Percentiles rank a stretch among this genome's conserved stretches.
These are phyloP conservation scores for Candida tibetensis DNA, from an alignment of 805 yeast species.

Conservation along the genomic window DNA sequence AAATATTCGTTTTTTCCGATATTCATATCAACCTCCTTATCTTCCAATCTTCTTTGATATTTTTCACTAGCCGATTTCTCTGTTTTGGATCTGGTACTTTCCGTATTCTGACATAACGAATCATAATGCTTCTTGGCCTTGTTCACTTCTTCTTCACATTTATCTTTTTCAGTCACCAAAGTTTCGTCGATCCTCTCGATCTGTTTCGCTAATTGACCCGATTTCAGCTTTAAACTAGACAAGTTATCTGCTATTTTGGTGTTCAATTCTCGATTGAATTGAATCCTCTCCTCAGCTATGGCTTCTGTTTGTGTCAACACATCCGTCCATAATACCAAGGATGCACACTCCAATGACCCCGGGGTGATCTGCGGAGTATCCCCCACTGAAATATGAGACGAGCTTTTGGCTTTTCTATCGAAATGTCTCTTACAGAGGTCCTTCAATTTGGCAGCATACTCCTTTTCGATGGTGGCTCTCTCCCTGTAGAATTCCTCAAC, in stretches of 20 bases:
- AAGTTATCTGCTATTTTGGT: slow-evolving; percentile 62
- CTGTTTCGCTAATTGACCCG: slow-evolving; percentile 51
- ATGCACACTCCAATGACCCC: slow-evolving; percentile 87
- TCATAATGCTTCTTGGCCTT: slow-evolving; percentile 79
- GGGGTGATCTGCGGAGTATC: slow-evolving; percentile 90
- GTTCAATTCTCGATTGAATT: slow-evolving; percentile 59
- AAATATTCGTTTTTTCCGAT: slow-evolving; percentile 81
- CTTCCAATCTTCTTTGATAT: slow-evolving; percentile 51
- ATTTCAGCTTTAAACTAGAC: slow-evolving; percentile 48
- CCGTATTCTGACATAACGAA: slow-evolving; percentile 75
- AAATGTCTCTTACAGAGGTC: slow-evolving; percentile 66
- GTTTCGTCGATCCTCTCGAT: slow-evolving; percentile 62
- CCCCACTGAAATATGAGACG: slow-evolving; percentile 79
- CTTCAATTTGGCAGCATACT: slow-evolving; percentile 68
- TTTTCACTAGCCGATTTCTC: slow-evolving; percentile 54
- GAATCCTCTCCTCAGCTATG: slow-evolving; percentile 62
- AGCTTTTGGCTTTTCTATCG: slow-evolving; percentile 67
- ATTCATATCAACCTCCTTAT: slow-evolving; percentile 79
- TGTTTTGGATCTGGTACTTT: slow-evolving; percentile 69
- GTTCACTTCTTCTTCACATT: slow-evolving; percentile 53
- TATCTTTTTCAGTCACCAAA: slow-evolving; percentile 46
- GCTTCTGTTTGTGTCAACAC: slow-evolving; percentile 79
- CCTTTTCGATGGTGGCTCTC: slow-evolving; percentile 77
- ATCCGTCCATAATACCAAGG: slow-evolving; percentile 87
- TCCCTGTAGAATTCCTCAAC: slow-evolving; percentile 81